phyloP scores from a whole-genome alignment of 129 eudicot species.

The Cynara cardunculus region DNA sequence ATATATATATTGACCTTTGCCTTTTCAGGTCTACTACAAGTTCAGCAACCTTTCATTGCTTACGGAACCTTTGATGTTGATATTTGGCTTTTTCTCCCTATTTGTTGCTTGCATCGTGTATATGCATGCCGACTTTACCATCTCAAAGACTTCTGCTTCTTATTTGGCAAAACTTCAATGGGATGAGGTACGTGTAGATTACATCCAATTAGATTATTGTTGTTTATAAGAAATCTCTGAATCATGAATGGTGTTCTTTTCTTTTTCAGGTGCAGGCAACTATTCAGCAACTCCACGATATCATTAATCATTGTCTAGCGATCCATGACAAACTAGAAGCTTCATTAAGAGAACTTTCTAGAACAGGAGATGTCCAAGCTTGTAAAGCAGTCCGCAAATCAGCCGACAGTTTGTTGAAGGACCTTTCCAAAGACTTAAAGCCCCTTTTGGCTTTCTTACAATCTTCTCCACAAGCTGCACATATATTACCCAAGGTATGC shows the following conservation, averaged over 20 bases:
- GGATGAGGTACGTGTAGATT: constrained; percentile 67
- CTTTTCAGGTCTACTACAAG: constrained; percentile 84
- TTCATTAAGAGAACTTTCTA: constrained; percentile 81
- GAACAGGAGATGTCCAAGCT: constrained; percentile 87
- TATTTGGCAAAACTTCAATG: constrained; percentile 89
- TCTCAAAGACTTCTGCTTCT: constrained; percentile 90
- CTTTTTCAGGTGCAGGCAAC: constrained; percentile 62
- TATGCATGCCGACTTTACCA: constrained; percentile 83
- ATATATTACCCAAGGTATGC: constrained; percentile 68
- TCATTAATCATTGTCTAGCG: constrained; percentile 47
- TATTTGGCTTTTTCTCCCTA: constrained; percentile 76
- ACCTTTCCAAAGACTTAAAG: constrained; percentile 76
- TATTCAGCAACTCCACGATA: constrained; percentile 65
- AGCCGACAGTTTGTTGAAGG: constrained; percentile 70
- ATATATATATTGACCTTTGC: neutral
- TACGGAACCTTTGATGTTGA: constrained; percentile 86
- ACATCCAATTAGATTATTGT: neutral
- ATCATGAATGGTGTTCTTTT: neutral
- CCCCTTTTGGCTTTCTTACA: constrained; percentile 77
- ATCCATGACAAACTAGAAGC: constrained; percentile 87
- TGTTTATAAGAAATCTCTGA: neutral
- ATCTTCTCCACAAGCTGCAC: constrained; percentile 71
- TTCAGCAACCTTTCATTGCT: constrained; percentile 75
- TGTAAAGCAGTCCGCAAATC: constrained; percentile 93
- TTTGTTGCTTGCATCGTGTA: constrained; percentile 82